Base-by-base conservation (phyloP, 805 yeast species). In the Hanseniaspora jakobsenii region DNA sequence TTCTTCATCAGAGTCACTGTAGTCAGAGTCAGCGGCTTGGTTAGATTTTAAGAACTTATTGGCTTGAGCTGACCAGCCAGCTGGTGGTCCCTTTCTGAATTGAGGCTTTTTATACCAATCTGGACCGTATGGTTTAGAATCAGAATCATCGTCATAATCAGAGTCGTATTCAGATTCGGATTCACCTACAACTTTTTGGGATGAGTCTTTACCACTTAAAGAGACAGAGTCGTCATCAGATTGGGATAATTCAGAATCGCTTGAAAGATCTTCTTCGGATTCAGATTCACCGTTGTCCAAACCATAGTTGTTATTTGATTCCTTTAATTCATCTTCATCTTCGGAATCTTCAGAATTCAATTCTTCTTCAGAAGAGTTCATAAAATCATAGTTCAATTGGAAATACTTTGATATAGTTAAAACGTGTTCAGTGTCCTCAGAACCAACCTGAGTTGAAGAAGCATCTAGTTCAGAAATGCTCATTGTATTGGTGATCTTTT, bases 361-460 rank as follows among this genome's bases (percentile, higher is more conserved):
- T 41, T 63, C 67, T 46, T 66, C 71, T 36, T 66, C 67, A 28
- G 68, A 55, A 4, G 65, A 64, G 44, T 67, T 63, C 52, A 66
- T 70, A 39, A 67, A 65, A 28, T 60, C 65, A 48, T 67, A 65
- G 48, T 66, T 63, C 38, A 76, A 65, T 45, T 77, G 77, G 70
- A 91, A 91, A 74, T 91, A 89, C 67, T 94, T 82, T 55, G 97
- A 85, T 94, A 86, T 86, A 50, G 44, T 62, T 34, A 41, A 28
- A 6, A 30, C 12, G 17, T 41, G 38, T 13, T 21, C 30, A 13
- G 18, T 27, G 21, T 41, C 24, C 28, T 41, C 38, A 16, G 18
- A 22, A 23, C 29, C 18, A n/a, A 18, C 21, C 9, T 34, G 35
- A 22, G 9, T 21, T 27, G 28, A 23, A 10, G 23, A 23, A 10